Percentiles rank a stretch among this genome's conserved stretches.
Conservation (phyloP, 2,329 filamentous ascomycete species). For the Diaporthe ilicicola region DNA sequence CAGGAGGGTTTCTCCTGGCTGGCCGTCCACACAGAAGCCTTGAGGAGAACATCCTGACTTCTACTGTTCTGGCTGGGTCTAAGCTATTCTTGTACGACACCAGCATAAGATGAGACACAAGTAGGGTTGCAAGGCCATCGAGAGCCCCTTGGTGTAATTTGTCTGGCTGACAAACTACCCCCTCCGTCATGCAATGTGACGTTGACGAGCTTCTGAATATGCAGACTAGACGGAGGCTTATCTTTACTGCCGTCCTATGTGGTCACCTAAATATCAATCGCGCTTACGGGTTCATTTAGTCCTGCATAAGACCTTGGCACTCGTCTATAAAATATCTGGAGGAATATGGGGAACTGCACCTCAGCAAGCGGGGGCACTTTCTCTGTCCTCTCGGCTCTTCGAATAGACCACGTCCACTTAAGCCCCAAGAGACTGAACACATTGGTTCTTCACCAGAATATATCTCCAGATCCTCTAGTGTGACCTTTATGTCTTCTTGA, state of each 20-base stretch:
- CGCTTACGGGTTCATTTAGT: neutral
- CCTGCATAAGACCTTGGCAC: neutral
- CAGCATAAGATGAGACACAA: neutral
- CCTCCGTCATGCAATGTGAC: neutral
- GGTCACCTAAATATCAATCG: neutral
- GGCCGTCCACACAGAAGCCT: no score
- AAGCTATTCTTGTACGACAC: no score
- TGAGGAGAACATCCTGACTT: no score
- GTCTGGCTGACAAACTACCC: neutral
- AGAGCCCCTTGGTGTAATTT: neutral
- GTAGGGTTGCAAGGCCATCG: neutral
- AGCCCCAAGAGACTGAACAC: no score
- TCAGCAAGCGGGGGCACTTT: neutral
- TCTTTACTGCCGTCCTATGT: neutral
- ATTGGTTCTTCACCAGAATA: no score
- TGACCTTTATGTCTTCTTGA: neutral
- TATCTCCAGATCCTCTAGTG: no score
- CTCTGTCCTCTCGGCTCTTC: no score
- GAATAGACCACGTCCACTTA: fast-evolving
- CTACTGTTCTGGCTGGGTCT: no score
- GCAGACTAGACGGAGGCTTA: neutral
- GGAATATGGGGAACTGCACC: neutral
- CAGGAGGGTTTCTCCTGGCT: no score
- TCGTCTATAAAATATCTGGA: neutral
- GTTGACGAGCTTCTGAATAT: neutral